Evolutionary conservation across 208 protist genomes (phyloP), one percentile per base, ranked within the genome.

Genomic region (Jaenimonas drosophilae): DNA sequence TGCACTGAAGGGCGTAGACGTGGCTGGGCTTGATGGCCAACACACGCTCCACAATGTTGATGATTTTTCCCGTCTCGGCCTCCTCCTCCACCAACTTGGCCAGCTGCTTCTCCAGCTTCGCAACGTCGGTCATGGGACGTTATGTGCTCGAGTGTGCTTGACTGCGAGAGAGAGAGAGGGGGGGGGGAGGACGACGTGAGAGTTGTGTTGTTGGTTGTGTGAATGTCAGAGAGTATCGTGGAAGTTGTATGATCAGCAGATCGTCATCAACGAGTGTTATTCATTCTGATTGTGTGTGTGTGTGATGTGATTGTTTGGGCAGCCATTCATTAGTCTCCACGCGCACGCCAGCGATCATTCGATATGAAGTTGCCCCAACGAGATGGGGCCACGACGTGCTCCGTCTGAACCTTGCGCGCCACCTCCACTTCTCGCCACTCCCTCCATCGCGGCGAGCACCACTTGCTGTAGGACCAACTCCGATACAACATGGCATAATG

Each of bases 381-480:
- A 9, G 45, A 57, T 5, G 61, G 49, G 16, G 51, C 60, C 5
- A 84, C 59, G 26, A 54, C 41, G n/a, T 90, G 81, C 26, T 83
- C 61, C 36, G 49, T 78, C 31, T 86, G 57, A 25, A 80, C 64
- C 29, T 57, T 30, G 21, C 67, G 68, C 46, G 68, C 59, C 30
- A 85, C 65, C 64, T 88, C 68, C 23, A 84, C 19, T 57, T 91
- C 83, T 0, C 83, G 66, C 78, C 83, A 91, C 58, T 91, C 78
- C 19, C 83, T 46, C 78, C 83, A 91, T 11, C 83, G 70, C 48
- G 83, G 83, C 27, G 78, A 88, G 58, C 83, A 91, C 73, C 72
- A 78, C 2, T 51, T 57, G 45, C 77, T 88, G 61, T 88, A 91
- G 31, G 34, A 38, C 32, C 49, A 67, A 38, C 80, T 62, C 9